phyloP scores from a whole-genome alignment of 2,329 filamentous ascomycete species.

The Microcyclosporella mali region DNA sequence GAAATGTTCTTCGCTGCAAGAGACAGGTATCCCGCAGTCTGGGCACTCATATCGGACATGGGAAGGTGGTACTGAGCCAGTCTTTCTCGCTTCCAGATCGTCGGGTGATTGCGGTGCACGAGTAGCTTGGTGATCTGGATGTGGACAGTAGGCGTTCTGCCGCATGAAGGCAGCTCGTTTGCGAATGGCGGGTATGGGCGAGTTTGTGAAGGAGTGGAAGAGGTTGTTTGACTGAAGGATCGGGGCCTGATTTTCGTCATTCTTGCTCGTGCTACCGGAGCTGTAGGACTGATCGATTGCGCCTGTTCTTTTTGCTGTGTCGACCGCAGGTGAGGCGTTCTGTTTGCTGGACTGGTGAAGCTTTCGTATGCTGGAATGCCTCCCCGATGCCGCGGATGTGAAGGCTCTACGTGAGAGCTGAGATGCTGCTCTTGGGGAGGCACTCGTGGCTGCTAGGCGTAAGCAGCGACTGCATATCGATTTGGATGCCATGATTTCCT shows the following conservation, averaged over 20 bases:
- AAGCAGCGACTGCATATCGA: slow-evolving; percentile 23
- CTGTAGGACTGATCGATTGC: slow-evolving; percentile 7
- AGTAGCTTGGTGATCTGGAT: slow-evolving; percentile 76
- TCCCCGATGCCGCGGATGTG: slow-evolving; percentile 16
- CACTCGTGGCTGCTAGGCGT: slow-evolving; percentile 12
- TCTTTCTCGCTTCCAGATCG: slow-evolving; percentile 58
- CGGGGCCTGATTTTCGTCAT: slow-evolving; percentile 25
- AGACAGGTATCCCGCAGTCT: slow-evolving; percentile 89
- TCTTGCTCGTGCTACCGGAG: slow-evolving; percentile 2
- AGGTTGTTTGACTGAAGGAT: slow-evolving; percentile 69
- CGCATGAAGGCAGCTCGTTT: slow-evolving; percentile 84
- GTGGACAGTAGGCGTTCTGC: slow-evolving; percentile 88
- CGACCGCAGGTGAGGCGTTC: slow-evolving; percentile 15
- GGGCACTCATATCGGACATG: slow-evolving; percentile 93
- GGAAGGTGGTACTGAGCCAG: slow-evolving; percentile 58
- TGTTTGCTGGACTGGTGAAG: slow-evolving; percentile 20
- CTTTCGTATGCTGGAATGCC: slow-evolving; percentile 16
- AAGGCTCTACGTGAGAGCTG: slow-evolving; percentile 16
- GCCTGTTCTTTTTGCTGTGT: slow-evolving; percentile 7
- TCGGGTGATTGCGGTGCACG: slow-evolving; percentile 59
- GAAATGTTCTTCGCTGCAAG: slow-evolving; percentile 93
- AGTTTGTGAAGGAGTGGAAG: slow-evolving; percentile 86
- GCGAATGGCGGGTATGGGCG: slow-evolving; percentile 81
- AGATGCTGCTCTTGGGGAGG: slow-evolving; percentile 6
- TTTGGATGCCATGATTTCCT: slow-evolving; percentile 20